Evolutionary conservation across 768 basidiomycete species (phyloP).

Genomic region (Leucogyrophana mollusca): DNA sequence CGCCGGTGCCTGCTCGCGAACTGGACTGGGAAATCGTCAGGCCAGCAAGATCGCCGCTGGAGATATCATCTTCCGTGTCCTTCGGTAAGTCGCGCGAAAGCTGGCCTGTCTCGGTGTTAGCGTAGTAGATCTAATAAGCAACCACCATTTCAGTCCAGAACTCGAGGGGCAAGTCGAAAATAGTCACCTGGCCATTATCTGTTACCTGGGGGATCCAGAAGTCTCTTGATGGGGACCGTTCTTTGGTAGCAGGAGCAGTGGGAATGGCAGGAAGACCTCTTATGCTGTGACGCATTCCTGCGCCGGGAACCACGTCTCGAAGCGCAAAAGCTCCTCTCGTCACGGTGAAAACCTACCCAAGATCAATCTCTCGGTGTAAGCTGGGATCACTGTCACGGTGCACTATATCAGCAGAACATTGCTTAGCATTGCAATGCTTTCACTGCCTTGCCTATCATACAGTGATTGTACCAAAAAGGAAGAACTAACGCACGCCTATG

Average conservation of each 20-base stretch:
- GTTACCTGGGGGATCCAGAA: slow-evolving; percentile 93
- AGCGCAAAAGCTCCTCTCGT: slow-evolving; percentile 7
- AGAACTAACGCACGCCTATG: too few relatives aligned
- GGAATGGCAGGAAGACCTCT: slow-evolving; percentile 30
- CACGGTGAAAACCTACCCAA: slow-evolving; percentile 17
- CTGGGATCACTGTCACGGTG: background rate
- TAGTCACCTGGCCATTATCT: slow-evolving; percentile 70
- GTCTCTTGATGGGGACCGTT: slow-evolving; percentile 45
- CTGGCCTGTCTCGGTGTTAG: slow-evolving; percentile 82
- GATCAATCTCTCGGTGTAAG: background rate
- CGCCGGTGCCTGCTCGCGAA: slow-evolving; percentile 48
- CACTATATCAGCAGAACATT: background rate
- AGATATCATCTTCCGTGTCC: slow-evolving; percentile 57
- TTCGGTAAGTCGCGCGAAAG: slow-evolving; percentile 78
- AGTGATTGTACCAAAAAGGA: too few relatives aligned
- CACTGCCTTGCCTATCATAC: too few relatives aligned
- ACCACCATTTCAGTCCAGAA: background rate
- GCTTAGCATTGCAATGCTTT: background rate
- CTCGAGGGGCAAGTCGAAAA: slow-evolving; percentile 3
- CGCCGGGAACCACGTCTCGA: background rate
- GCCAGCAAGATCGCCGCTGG: slow-evolving; percentile 56
- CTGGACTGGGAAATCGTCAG: slow-evolving; percentile 48
- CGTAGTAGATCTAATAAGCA: slow-evolving; percentile 78
- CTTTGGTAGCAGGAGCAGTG: slow-evolving; percentile 4
- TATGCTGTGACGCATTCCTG: slow-evolving; percentile 16